Percentiles rank a stretch among this genome's conserved stretches.
phyloP scores from a whole-genome alignment of 78 protist genomes.

The Bodo saltans region DNA sequence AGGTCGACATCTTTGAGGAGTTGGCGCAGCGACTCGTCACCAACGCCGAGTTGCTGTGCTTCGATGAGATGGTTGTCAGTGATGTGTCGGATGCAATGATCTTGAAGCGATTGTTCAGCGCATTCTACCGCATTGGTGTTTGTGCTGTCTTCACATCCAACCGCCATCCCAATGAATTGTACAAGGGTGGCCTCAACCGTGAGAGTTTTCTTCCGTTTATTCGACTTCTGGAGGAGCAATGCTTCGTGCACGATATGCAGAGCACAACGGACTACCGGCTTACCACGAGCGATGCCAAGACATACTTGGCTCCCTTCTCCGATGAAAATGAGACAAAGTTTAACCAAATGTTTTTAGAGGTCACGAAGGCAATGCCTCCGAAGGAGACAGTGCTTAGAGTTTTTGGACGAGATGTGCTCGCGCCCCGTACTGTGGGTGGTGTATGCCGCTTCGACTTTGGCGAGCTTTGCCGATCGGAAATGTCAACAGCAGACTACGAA shows the following conservation, averaged over 20 bases:
- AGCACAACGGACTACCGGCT: slow-evolving; percentile 70
- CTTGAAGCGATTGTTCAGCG: slow-evolving; percentile 65
- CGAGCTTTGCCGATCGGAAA: slow-evolving; percentile 49
- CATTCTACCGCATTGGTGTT: slow-evolving; percentile 63
- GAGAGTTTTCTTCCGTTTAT: slow-evolving; percentile 77
- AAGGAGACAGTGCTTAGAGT: not conserved
- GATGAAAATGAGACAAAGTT: not conserved
- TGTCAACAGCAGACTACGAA: slow-evolving; percentile 72
- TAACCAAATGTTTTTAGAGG: not conserved
- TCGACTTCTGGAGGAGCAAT: slow-evolving; percentile 36
- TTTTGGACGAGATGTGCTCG: slow-evolving; percentile 51
- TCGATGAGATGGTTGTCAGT: slow-evolving; percentile 84
- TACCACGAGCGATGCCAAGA: slow-evolving; percentile 21
- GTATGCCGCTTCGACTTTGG: slow-evolving; percentile 53
- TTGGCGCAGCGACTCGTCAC: slow-evolving; percentile 41
- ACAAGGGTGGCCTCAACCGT: slow-evolving; percentile 78
- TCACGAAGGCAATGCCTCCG: slow-evolving; percentile 40
- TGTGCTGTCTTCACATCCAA: slow-evolving; percentile 83
- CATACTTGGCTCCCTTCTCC: slow-evolving; percentile 31
- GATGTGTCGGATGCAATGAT: slow-evolving; percentile 92
- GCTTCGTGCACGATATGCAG: slow-evolving; percentile 49
- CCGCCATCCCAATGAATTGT: slow-evolving; percentile 74
- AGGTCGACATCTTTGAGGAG: not conserved
- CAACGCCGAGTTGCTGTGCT: slow-evolving; percentile 72
- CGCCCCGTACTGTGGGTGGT: slow-evolving; percentile 30